Base-by-base conservation (phyloP, 2,329 filamentous ascomycete species). In the Reticulascus tulasneorum region DNA sequence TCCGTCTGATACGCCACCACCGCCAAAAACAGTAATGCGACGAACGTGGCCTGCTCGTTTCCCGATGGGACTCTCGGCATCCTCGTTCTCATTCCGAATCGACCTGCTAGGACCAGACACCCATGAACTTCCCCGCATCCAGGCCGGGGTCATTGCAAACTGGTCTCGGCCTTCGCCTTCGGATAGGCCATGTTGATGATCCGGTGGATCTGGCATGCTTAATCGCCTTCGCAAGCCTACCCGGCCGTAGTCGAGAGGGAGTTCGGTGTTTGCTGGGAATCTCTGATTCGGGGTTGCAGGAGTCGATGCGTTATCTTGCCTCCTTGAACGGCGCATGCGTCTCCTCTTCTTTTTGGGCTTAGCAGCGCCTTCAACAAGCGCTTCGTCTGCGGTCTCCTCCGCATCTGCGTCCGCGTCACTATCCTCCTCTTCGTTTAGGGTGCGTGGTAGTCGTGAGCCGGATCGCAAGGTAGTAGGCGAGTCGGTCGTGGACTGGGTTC, bases 361-460 rank as follows among this genome's bases (percentile, higher is more conserved):
- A 3, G 60, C 50, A 19, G 61, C 52, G 34, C 68, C 66, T 11
- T 63, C 55, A n/a, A 61, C 51, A 13, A 64, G 64, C n/a, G 72
- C 73, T 54, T 95, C 90, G 34, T 89, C 87, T 0, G 82, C 86
- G 28, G 88, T 94, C 55, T 93, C 87, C 55, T 94, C 90, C 2
- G 83, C 86, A 56, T 93, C 87, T 1, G 84, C 82, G 52, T 85
- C 82, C 11, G 71, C 79, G 56, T 90, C 86, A 55, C 80, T 86
- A 15, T 77, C 79, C 44, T 73, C 74, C 38, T 73, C 71, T 46
- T 77, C 74, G 26, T 65, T 60, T 37, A 79, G 56, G 1, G 71
- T 77, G 15, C 72, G 66, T 9, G 74, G 74, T 45, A 78, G 66
- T 38, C 68, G 66, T 29, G 69, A 63, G 20, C 65, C 62, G 16